Base-by-base conservation (phyloP, 306 rosid species). In the Quercus engelmannii region DNA sequence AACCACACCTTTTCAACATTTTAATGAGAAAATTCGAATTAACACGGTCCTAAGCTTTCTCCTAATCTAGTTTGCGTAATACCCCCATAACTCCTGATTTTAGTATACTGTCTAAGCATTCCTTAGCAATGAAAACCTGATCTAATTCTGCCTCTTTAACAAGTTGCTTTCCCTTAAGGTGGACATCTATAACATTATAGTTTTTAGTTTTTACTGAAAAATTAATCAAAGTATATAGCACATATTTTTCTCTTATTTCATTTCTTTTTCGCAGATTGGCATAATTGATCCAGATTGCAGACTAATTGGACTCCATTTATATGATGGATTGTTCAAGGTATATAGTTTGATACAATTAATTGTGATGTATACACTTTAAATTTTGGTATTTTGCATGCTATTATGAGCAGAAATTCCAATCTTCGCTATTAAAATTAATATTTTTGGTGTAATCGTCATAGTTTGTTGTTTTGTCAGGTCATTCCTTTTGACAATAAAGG, bases 281-380 rank as follows among this genome's bases (percentile, higher is more conserved):
- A 93, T 95, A 67, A 93, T 95, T 15, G 99, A 95, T 82, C 99
- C 99, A 74, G 98, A 95, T 79, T 95, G 99, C 78, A 89, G 98
- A 90, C 76, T 95, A 76, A 93, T 95, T 81, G 99, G 98, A 79
- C 99, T 95, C 75, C 99, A 95, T 87, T 86, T 95, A 80, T 95
- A 95, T 78, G 99, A 95, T 77, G 99, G 98, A 41, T 84, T 95
- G 88, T 95, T 95, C 74, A 95, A 95, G 89, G 99, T 93, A 80
- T 52, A 88, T 71, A 68, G 64, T 65, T 73, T 69, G 26, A 31
- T n/a, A 46, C 21, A 5, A 33, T 67, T 33, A 33, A 19, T 67
- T 33, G 5, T 13, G 3, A 6, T 11, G 71, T 8, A 21, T 30
- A 31, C 19, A 18, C 3, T 17, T 31, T 14, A 26, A 59, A 38